A percentile compares a stretch with the other conserved stretches of the same genome.
Conservation (phyloP, 1,139 yeast genomes). For the Pneumocystis jirovecii region DNA sequence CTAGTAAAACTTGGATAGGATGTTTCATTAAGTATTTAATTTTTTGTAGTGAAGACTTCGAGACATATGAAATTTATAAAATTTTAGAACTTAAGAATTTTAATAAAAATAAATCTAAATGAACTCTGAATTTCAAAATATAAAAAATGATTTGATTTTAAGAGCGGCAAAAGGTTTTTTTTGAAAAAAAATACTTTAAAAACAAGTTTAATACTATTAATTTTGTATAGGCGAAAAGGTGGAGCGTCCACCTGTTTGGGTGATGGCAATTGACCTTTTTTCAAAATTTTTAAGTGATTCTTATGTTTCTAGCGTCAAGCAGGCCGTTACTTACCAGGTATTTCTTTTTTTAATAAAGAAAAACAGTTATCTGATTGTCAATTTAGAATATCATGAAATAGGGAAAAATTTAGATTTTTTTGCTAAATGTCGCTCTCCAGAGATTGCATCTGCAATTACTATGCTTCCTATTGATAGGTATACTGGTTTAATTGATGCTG, state of each 20-base stretch:
- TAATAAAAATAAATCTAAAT: constrained; percentile 3
- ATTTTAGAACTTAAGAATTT: not conserved
- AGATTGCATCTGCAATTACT: constrained; percentile 81
- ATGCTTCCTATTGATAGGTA: constrained; percentile 89
- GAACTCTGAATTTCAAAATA: constrained; percentile 36
- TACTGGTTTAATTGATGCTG: constrained; percentile 84
- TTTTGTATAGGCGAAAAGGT: constrained; percentile 44
- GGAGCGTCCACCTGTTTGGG: constrained; percentile 97
- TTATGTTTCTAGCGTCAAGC: constrained; percentile 44
- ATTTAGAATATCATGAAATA: constrained; percentile 79
- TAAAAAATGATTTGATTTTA: constrained; percentile 76
- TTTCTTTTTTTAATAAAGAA: not conserved
- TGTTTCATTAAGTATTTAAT: not conserved
- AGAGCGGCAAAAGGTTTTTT: constrained; percentile 58
- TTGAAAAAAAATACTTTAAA: constrained; percentile 6
- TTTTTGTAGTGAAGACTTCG: not conserved
- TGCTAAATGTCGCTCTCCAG: constrained; percentile 86
- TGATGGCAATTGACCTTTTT: constrained; percentile 31
- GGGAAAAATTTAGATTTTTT: constrained; percentile 82
- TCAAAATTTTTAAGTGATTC: not conserved
- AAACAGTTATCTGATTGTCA: constrained; percentile 5
- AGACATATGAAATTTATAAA: not conserved
- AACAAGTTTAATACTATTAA: constrained; percentile 14
- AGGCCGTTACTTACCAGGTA: constrained; percentile 39
- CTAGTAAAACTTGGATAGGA: not conserved